Evolutionary conservation across 169 alveolate genomes (phyloP).

Genomic region (Plasmodium inui): DNA sequence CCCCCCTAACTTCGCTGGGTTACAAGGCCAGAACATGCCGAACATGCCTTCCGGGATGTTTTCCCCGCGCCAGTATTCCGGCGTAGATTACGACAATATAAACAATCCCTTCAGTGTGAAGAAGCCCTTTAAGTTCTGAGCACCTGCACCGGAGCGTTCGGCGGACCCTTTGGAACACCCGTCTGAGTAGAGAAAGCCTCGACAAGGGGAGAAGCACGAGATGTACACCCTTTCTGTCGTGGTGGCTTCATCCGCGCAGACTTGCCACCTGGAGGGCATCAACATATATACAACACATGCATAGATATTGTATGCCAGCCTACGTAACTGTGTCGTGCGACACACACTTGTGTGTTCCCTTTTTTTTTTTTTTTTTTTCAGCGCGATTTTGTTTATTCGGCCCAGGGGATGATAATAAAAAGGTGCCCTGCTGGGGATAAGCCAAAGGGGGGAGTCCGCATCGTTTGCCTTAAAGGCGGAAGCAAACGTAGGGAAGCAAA

Average conservation of each 20-base stretch:
- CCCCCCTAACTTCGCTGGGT: constrained; percentile 4
- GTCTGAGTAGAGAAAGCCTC: neutral
- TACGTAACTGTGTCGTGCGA: neutral
- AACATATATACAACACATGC: neutral
- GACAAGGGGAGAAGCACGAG: neutral
- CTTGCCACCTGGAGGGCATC: neutral
- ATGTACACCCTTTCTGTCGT: neutral
- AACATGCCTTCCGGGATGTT: constrained; percentile 7
- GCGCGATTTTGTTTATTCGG: neutral
- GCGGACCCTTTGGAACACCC: neutral
- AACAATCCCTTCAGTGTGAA: constrained; percentile 44
- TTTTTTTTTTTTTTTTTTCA: neutral
- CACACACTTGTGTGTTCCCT: neutral
- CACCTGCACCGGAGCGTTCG: neutral
- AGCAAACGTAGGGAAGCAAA: no score
- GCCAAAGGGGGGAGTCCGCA: neutral
- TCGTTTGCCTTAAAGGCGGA: neutral
- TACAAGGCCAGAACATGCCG: constrained; percentile 14
- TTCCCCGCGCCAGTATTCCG: constrained; percentile 20
- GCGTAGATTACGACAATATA: constrained; percentile 1
- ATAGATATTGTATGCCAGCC: neutral
- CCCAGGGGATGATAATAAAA: neutral
- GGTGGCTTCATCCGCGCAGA: no score
- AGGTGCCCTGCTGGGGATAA: neutral
- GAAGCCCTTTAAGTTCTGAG: constrained; percentile 30